These are phyloP conservation scores for Talaromyces albobiverticillius DNA, from an alignment of 2,329 filamentous ascomycete species.

Conservation along the genomic window DNA sequence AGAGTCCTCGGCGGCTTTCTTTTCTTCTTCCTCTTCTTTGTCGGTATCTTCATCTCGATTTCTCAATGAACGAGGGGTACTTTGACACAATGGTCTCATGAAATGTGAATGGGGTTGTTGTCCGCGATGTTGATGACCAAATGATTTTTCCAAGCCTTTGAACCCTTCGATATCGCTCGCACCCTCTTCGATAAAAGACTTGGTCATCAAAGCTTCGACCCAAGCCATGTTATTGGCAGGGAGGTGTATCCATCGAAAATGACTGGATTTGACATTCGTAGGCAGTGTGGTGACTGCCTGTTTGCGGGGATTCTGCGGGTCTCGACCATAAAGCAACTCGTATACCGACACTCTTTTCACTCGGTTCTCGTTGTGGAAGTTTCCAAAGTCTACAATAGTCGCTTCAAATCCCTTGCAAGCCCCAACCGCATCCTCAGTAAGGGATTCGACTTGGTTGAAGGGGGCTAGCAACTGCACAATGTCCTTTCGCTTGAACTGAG, in stretches of 20 bases:
- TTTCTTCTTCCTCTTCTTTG: conserved; percentile 16
- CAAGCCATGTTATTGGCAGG: conserved; percentile 57
- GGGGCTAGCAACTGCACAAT: conserved; percentile 35
- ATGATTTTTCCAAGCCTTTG: conserved; percentile 60
- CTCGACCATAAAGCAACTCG: conserved; percentile 53
- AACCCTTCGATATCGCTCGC: conserved; percentile 62
- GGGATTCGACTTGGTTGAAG: conserved; percentile 34
- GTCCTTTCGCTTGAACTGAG: conserved; percentile 37
- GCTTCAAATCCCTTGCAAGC: conserved; percentile 52
- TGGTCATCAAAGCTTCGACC: conserved; percentile 63
- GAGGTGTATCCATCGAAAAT: conserved; percentile 54
- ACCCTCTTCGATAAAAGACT: conserved; percentile 62
- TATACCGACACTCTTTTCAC: conserved; percentile 50
- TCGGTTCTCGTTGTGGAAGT: conserved; percentile 40
- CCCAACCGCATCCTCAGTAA: conserved; percentile 38
- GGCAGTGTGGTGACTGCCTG: conserved; percentile 48
- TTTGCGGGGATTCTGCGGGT: conserved; percentile 43
- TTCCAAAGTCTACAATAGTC: conserved; percentile 54
- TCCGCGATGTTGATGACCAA: conserved; percentile 61
- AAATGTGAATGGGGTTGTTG: conserved; percentile 59
- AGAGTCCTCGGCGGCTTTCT: background rate
- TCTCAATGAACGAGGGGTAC: conserved; percentile 37
- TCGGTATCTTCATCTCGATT: conserved; percentile 31
- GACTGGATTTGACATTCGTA: conserved; percentile 46
- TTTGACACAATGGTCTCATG: conserved; percentile 60